Conservation (phyloP, 495 filamentous ascomycete genomes). For the Elaphomyces granulatus region DNA sequence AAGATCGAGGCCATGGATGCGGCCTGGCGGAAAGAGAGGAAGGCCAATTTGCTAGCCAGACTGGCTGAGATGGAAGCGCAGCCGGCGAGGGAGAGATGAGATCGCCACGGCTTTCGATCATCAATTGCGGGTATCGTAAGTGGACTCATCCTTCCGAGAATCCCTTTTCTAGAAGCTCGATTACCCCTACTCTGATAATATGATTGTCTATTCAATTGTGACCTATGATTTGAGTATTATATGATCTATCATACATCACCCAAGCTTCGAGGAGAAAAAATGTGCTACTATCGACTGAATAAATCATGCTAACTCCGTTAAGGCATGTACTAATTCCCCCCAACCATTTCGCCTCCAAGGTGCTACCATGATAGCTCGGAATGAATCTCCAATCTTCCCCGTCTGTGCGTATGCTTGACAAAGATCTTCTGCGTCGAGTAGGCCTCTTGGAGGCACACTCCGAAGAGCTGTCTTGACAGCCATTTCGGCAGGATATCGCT, state of each 20-base stretch:
- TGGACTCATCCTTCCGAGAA: too few species aligned
- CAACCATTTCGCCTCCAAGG: conserved; percentile 63
- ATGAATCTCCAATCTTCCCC: conserved; percentile 52
- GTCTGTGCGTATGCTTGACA: conserved; percentile 65
- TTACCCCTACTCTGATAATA: too few species aligned
- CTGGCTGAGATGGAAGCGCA: conserved; percentile 21
- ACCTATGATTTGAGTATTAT: too few species aligned
- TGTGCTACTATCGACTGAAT: too few species aligned
- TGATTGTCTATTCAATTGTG: too few species aligned
- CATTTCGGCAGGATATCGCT: conserved; percentile 56
- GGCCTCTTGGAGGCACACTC: conserved; percentile 53
- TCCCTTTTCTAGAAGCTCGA: too few species aligned
- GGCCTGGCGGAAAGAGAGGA: conserved; percentile 58
- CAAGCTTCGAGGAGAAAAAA: too few species aligned
- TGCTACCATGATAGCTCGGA: conserved; percentile 63
- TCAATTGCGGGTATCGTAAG: too few species aligned
- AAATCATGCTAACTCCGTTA: conserved; percentile 11
- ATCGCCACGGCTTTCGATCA: too few species aligned
- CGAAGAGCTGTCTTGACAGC: conserved; percentile 63
- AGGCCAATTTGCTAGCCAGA: conserved; percentile 49
- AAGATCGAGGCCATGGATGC: conserved; percentile 73
- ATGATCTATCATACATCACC: too few species aligned
- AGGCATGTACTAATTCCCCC: conserved; percentile 29
- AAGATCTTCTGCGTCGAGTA: conserved; percentile 52
- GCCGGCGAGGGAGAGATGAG: neutral